Base-by-base conservation (phyloP, 179 eudicot species). In the Beta lomatogona region DNA sequence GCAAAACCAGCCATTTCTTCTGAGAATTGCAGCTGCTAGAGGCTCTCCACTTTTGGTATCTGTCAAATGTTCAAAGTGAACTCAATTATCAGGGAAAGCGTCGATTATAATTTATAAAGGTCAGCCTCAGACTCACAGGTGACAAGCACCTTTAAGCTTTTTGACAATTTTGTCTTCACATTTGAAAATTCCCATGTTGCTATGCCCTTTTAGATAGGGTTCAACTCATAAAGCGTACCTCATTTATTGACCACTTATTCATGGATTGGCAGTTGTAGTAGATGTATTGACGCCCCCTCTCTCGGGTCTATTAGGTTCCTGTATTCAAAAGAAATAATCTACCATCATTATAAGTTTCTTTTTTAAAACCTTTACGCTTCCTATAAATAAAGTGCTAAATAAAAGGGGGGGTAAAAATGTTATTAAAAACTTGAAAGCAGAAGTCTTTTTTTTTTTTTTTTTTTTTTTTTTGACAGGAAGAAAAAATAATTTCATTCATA, bases 1-100 rank as follows among this genome's bases (percentile, higher is more conserved):
- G 82, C 77, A 82, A 79, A 79, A 76, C 64, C 82, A 81, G 82
- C 77, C 86, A 86, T 86, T 79, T 79, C 22, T 52, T 75, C 44
- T 8, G 57, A 10, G 14, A 16, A 9, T 83, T 59, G 41, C 78
- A 18, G 72, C 50, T 48, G 19, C 25, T 9, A 53, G 69, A 44
- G 60, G 50, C 55, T 73, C 58, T 55, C 44, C n/a, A 55, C 53
- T 53, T 8, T 46, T 71, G 65, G 46, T 73, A 57, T 44, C 50
- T 76, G 28, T 76, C 31, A 52, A 36, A 36, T 18, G 21, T 66
- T 6, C 6, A 6, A 45, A 31, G 41, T 21, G 59, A 44, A 25
- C 79, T 79, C 36, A 63, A 15, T 1, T n/a, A 21, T 59, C 44
- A 65, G 48, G 53, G 48, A 9, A 73, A 81, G 36, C 71, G 25